These are phyloP conservation scores for Geotrichum phurueaensis DNA, from an alignment of 1,139 yeast species.

Conservation along the genomic window DNA sequence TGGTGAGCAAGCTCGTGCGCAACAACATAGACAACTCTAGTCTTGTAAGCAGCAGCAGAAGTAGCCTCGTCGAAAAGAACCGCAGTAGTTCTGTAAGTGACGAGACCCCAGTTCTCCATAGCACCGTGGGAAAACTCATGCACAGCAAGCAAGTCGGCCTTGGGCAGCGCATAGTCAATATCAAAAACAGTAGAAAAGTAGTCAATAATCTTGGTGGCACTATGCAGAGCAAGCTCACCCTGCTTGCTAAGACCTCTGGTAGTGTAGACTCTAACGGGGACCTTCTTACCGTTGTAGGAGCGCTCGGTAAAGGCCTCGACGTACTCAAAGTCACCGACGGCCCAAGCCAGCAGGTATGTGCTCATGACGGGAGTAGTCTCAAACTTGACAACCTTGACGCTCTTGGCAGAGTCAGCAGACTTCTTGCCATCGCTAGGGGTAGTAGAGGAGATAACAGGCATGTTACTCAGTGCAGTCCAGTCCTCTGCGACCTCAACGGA, in stretches of 20 bases:
- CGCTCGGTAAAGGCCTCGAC: constrained; percentile 45
- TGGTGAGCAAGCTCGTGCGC: constrained; percentile 90
- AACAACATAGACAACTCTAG: constrained; percentile 79
- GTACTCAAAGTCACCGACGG: constrained; percentile 68
- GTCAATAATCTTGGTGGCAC: constrained; percentile 61
- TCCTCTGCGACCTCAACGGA: constrained; percentile 53
- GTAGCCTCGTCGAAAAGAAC: constrained; percentile 60
- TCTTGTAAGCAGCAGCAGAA: constrained; percentile 62
- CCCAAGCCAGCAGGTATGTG: constrained; percentile 71
- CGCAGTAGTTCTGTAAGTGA: constrained; percentile 78
- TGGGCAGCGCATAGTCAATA: constrained; percentile 61
- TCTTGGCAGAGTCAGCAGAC: constrained; percentile 29
- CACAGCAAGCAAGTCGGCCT: constrained; percentile 75
- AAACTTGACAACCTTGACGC: constrained; percentile 39
- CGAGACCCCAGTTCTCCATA: constrained; percentile 88
- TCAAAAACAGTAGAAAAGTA: constrained; percentile 61
- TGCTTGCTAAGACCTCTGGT: constrained; percentile 61
- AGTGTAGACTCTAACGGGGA: constrained; percentile 67
- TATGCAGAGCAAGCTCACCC: constrained; percentile 58
- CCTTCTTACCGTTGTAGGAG: constrained; percentile 44
- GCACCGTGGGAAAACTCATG: constrained; percentile 84
- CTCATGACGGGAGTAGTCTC: constrained; percentile 66
- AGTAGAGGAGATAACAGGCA: constrained; percentile 58
- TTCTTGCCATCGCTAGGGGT: constrained; percentile 45
- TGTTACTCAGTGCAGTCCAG: constrained; percentile 69